Conservation (phyloP, 345 rosid genomes). For the Hibiscus tridactylites region DNA sequence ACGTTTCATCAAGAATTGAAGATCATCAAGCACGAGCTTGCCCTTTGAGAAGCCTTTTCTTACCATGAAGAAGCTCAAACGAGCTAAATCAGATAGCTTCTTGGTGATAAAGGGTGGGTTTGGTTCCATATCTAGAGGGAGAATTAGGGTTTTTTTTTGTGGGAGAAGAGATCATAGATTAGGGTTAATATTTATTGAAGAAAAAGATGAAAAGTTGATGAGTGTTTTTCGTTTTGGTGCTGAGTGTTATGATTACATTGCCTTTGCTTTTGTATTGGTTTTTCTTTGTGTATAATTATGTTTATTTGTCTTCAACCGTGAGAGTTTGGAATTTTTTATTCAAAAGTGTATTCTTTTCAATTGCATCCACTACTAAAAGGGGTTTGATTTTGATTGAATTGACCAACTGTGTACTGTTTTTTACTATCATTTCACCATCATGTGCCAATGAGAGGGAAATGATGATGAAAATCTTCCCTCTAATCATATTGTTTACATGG, state of each 20-base stretch:
- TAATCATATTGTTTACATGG: neutral
- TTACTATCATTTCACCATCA: neutral
- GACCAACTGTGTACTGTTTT: neutral
- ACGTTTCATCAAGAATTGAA: slow-evolving; percentile 7
- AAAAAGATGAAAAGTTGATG: neutral
- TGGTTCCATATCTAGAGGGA: slow-evolving; percentile 3
- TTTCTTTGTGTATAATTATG: neutral
- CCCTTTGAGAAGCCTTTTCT: slow-evolving; percentile 10
- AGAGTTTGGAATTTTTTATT: neutral
- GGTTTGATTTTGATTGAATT: neutral
- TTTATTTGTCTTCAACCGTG: neutral
- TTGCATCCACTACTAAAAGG: neutral
- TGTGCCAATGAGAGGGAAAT: slow-evolving; percentile 9
- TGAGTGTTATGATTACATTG: neutral
- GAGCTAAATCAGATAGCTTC: neutral
- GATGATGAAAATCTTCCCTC: neutral
- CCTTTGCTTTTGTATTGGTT: neutral
- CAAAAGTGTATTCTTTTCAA: neutral
- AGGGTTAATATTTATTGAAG: neutral
- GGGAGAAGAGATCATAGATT: neutral
- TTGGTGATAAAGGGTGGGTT: slow-evolving; percentile 4
- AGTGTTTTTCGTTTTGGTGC: slow-evolving; percentile 3
- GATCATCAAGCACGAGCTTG: slow-evolving; percentile 6
- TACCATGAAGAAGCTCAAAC: neutral
- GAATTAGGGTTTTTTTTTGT: neutral